Evolutionary conservation across 2,329 filamentous ascomycete species (phyloP).

Genomic region (Aschersonia sp.): DNA sequence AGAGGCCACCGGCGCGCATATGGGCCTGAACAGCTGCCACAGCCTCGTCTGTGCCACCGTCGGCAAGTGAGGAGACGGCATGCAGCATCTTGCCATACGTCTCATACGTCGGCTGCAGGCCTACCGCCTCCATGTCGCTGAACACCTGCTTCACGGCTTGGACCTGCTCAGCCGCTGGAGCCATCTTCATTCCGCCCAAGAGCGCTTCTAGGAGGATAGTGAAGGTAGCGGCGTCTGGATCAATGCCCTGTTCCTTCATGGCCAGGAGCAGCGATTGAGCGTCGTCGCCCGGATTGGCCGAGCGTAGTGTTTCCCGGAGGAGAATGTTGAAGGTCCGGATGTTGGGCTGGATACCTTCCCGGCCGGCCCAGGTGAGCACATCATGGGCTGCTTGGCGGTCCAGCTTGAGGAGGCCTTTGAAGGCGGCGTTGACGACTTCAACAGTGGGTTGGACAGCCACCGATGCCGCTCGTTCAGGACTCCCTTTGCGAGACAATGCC

Average conservation of each 20-base stretch:
- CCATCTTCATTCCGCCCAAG: constrained; percentile 24
- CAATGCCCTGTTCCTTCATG: constrained; percentile 42
- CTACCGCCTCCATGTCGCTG: constrained; percentile 37
- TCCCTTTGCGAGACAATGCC: constrained; percentile 14
- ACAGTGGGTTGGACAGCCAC: constrained; percentile 43
- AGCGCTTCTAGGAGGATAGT: constrained; percentile 54
- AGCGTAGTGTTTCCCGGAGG: constrained; percentile 43
- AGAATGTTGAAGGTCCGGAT: constrained; percentile 54
- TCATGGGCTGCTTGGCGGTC: constrained; percentile 33
- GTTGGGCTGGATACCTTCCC: constrained; percentile 39
- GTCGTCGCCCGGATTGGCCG: constrained; percentile 28
- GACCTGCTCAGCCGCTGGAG: constrained; percentile 32
- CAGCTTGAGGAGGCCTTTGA: constrained; percentile 45
- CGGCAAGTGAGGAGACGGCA: constrained; percentile 19
- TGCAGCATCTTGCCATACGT: constrained; percentile 60
- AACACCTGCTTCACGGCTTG: constrained; percentile 39
- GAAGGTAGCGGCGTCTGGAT: constrained; percentile 55
- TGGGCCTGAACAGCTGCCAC: constrained; percentile 47
- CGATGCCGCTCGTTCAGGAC: constrained; percentile 14
- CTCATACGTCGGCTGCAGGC: constrained; percentile 43
- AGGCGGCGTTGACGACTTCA: constrained; percentile 53
- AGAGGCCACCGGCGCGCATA: constrained; percentile 39
- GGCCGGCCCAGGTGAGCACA: constrained; percentile 44
- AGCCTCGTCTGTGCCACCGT: constrained; percentile 27
- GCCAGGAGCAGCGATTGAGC: constrained; percentile 36